Base-by-base conservation (phyloP, 139 green algal species). In the Prasinococcaceae sp. region DNA sequence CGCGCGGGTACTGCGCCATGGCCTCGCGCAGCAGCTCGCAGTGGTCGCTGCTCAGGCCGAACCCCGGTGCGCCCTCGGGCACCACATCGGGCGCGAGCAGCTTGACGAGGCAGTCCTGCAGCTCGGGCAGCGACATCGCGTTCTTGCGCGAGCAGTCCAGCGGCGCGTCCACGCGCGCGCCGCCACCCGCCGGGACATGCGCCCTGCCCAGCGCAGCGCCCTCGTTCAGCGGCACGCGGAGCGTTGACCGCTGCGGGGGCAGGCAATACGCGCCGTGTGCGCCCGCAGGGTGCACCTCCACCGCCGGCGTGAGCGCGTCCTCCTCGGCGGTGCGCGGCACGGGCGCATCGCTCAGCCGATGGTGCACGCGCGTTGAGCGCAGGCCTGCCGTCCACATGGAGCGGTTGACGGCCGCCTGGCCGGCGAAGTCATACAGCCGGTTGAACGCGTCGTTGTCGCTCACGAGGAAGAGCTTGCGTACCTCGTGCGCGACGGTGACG, bases 91-190 rank as follows among this genome's bases (percentile, higher is more conserved):
- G 44, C 22, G 12, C 9, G 12, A 52, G n/a, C 44, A 52, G 26
- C 22, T 32, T 38, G 5, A 58, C 22, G 4, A 66, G 58, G 14
- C 47, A 17, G 47, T 66, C 36, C 48, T 66, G 58, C n/a, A 66
- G 47, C 38, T 66, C 58, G 10, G n/a, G 22, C 33, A 66, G 48
- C 12, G 42, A 50, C 19, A 59, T 53, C 10, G 24, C 6, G 26
- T 59, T 66, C 38, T 66, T 66, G 29, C 6, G 14, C 6, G 48
- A 54, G 19, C 60, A 60, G 36, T 66, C 58, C 58, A 66, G 24
- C 3, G 58, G 47, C 35, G 29, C 1, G 3, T 66, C 39, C 37
- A 66, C 58, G 48, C 60, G 32, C 19, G 19, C 40, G 12, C 19
- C 10, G 19, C n/a, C n/a, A 47, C 10, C 9, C 8, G 4, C 10